phyloP scores from a whole-genome alignment of 257 asterid genomes.

The Leptodermis oblonga region DNA sequence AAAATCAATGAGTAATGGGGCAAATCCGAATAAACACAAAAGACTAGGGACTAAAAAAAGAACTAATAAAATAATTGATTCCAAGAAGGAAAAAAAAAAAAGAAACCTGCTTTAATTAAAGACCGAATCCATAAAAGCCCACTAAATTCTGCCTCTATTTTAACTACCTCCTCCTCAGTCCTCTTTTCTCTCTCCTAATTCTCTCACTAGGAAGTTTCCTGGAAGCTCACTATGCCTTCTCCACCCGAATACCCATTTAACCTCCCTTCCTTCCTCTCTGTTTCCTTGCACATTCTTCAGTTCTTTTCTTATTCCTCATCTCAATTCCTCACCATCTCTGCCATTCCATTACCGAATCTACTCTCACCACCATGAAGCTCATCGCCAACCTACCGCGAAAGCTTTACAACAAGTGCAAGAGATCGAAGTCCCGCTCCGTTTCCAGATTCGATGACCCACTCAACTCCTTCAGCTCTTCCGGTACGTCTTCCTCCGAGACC shows the following conservation, averaged over 20 bases:
- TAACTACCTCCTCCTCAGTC: not conserved
- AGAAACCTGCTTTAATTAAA: not conserved
- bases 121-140: not conserved
- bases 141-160: not conserved
- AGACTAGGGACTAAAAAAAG: not conserved
- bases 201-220: constrained; percentile 53
- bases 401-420: constrained; percentile 28
- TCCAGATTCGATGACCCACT: constrained; percentile 27
- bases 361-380: constrained; percentile 40
- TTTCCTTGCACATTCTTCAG: not conserved
- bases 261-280: constrained; percentile 12
- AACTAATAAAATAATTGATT: too few species aligned
- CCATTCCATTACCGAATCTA: not conserved
- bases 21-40: too few species aligned
- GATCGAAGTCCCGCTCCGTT: constrained; percentile 11
- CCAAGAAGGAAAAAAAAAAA: too few species aligned
- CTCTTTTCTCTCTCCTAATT: not conserved
- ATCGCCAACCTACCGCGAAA: constrained; percentile 44
- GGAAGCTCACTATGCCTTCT: constrained; percentile 50
- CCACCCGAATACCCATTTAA: constrained; percentile 15
- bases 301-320: not conserved
- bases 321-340: too few species aligned
- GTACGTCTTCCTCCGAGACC: constrained; percentile 12
- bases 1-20: too few species aligned
- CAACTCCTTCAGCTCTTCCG: constrained; percentile 28